Evolutionary conservation across 1,284 basidiomycete genomes (phyloP).

Genomic region (Irpex sp.): DNA sequence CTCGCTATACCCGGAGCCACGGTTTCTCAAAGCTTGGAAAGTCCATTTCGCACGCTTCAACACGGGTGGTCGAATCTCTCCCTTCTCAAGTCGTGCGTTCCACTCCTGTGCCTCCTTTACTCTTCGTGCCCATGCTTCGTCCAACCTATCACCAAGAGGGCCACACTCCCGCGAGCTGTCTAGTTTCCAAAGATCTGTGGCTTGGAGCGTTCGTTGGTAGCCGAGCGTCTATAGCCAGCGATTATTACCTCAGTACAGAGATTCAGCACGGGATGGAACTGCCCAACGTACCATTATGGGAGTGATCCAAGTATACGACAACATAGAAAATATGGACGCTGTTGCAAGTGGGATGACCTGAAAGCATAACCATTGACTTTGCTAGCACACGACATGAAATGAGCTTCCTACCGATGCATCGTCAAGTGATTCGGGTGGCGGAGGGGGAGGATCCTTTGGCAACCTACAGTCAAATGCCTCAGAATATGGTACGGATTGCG

Average conservation of each 20-base stretch:
- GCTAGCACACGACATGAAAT: background rate
- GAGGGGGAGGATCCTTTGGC: slow-evolving; percentile 52
- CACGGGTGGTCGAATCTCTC: slow-evolving; percentile 38
- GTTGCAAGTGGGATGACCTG: slow-evolving; percentile 53
- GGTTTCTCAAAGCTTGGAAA: slow-evolving; percentile 25
- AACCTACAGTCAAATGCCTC: slow-evolving; percentile 35
- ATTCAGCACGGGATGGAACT: slow-evolving; percentile 9
- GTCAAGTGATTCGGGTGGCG: slow-evolving; percentile 49
- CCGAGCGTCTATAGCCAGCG: slow-evolving; percentile 40
- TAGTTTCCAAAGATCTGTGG: slow-evolving; percentile 70
- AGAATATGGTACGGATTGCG: background rate
- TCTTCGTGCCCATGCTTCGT: slow-evolving; percentile 44
- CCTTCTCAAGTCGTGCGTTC: slow-evolving; percentile 46
- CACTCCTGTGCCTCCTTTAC: slow-evolving; percentile 43
- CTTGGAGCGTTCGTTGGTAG: slow-evolving; percentile 67
- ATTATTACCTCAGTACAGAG: background rate
- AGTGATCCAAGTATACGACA: slow-evolving; percentile 63
- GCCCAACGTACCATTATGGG: slow-evolving; percentile 53
- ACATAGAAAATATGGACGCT: slow-evolving; percentile 50
- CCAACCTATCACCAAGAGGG: slow-evolving; percentile 42
- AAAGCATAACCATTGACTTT: slow-evolving; percentile 24
- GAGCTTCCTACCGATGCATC: slow-evolving; percentile 41
- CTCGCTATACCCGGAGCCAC: slow-evolving; percentile 21
- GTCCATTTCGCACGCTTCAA: slow-evolving; percentile 40
- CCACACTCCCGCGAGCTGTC: slow-evolving; percentile 48